Percentiles rank a stretch among this genome's conserved stretches.
Evolutionary conservation across 1,139 yeast genomes (phyloP).

Genomic region (Taphrina confusa): DNA sequence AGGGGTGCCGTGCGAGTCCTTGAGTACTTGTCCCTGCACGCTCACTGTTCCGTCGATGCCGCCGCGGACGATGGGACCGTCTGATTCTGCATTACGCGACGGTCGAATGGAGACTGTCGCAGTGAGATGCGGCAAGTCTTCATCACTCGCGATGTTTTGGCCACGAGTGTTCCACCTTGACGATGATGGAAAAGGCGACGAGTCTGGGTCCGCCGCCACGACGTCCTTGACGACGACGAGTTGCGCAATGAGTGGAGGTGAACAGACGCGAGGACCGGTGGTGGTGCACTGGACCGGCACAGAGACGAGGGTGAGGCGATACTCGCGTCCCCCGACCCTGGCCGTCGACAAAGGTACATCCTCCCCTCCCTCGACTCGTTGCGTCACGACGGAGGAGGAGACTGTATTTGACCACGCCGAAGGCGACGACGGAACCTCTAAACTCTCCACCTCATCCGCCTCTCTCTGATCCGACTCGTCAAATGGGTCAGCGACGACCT

Average conservation of each 20-base stretch:
- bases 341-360: not conserved
- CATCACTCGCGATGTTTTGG: not conserved
- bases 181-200: not conserved
- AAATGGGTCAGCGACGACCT: not conserved
- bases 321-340: not conserved
- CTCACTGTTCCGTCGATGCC: not conserved
- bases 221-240: slow-evolving; percentile 7
- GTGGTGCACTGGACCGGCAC: slow-evolving; percentile 24
- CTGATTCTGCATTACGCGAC: not conserved
- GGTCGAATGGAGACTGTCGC: slow-evolving; percentile 16
- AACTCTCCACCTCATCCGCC: not conserved
- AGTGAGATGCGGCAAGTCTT: slow-evolving; percentile 22
- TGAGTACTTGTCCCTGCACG: slow-evolving; percentile 13
- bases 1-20: slow-evolving; percentile 1
- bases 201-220: not conserved
- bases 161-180: slow-evolving; percentile 2
- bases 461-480: not conserved
- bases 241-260: slow-evolving; percentile 16
- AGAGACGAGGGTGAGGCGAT: not conserved
- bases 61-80: not conserved
- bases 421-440: slow-evolving; percentile 5
- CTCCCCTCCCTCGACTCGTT: not conserved
- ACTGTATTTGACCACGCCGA: slow-evolving; percentile 8
- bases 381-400: no score
- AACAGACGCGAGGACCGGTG: slow-evolving; percentile 10